A percentile compares a stretch with the other conserved stretches of the same genome.
These are phyloP conservation scores for Rhexocercosporidium sp. DNA, from an alignment of 2,329 filamentous ascomycete species.

Conservation along the genomic window DNA sequence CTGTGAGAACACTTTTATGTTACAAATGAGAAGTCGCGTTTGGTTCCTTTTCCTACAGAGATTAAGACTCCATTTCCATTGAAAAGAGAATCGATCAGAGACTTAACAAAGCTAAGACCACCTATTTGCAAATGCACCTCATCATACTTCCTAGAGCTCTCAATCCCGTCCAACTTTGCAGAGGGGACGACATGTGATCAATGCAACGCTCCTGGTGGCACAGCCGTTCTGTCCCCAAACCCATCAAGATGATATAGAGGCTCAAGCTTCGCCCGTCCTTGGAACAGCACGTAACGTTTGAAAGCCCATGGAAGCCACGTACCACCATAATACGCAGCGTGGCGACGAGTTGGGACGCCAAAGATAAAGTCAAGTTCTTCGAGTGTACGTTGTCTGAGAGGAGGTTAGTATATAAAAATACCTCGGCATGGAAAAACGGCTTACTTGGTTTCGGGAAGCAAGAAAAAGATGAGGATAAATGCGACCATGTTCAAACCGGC, in stretches of 20 bases:
- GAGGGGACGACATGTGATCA: background rate
- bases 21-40: too few species aligned
- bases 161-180: background rate
- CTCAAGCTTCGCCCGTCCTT: slow-evolving; percentile 51
- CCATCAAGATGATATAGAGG: slow-evolving; percentile 57
- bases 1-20: too few species aligned
- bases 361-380: slow-evolving; percentile 54
- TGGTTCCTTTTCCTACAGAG: too few species aligned
- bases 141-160: too few species aligned
- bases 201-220: background rate
- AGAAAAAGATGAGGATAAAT: slow-evolving; percentile 60
- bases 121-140: too few species aligned
- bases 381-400: slow-evolving; percentile 40
- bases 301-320: slow-evolving; percentile 34
- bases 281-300: slow-evolving; percentile 30
- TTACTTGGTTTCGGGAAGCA: slow-evolving; percentile 62
- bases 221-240: slow-evolving; percentile 12
- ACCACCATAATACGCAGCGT: slow-evolving; percentile 37
- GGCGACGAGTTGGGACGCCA: slow-evolving; percentile 38
- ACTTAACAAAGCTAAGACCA: too few species aligned
- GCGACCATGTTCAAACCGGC: slow-evolving; percentile 60
- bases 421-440: background rate
- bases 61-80: too few species aligned
- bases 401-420: background rate
- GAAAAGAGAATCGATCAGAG: too few species aligned